Evolutionary conservation across 768 basidiomycete species (phyloP).

Genomic region (Lanmaoa rubissima): DNA sequence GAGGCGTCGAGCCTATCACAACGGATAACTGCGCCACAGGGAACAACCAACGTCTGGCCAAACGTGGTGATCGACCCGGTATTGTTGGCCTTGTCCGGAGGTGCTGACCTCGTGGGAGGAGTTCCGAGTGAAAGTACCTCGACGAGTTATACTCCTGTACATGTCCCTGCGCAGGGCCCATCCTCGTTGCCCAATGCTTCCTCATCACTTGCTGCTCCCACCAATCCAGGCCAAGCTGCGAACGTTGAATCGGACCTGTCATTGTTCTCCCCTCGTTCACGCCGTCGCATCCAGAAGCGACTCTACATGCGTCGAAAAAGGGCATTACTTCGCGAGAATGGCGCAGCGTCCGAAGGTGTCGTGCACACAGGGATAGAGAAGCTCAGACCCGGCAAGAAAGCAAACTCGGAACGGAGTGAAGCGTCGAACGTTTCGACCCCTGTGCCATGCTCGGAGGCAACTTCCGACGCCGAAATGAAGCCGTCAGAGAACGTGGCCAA

Average conservation of each 20-base stretch:
- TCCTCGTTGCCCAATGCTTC: neutral
- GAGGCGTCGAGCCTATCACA: neutral
- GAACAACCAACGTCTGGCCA: neutral
- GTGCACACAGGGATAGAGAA: conserved; percentile 16
- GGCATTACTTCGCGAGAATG: conserved; percentile 44
- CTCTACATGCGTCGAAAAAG: conserved; percentile 73
- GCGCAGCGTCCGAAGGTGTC: neutral
- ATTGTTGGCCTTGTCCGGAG: conserved; percentile 27
- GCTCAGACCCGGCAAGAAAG: conserved; percentile 40
- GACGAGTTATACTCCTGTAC: neutral
- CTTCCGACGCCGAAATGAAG: conserved; percentile 10
- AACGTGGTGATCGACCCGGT: conserved; percentile 32
- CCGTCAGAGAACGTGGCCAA: conserved; percentile 9
- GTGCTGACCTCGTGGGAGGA: neutral
- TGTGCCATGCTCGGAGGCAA: conserved; percentile 2
- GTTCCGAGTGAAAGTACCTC: neutral
- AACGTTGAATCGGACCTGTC: conserved; percentile 17
- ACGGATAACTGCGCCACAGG: neutral
- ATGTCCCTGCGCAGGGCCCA: neutral
- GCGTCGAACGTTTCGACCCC: conserved; percentile 8
- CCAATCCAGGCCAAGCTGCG: neutral
- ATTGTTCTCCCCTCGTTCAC: conserved; percentile 45
- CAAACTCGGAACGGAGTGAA: neutral
- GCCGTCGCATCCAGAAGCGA: conserved; percentile 58
- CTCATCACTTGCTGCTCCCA: neutral